Conservation (phyloP, 2,329 filamentous ascomycete species). For the Juglanconis juglandina region DNA sequence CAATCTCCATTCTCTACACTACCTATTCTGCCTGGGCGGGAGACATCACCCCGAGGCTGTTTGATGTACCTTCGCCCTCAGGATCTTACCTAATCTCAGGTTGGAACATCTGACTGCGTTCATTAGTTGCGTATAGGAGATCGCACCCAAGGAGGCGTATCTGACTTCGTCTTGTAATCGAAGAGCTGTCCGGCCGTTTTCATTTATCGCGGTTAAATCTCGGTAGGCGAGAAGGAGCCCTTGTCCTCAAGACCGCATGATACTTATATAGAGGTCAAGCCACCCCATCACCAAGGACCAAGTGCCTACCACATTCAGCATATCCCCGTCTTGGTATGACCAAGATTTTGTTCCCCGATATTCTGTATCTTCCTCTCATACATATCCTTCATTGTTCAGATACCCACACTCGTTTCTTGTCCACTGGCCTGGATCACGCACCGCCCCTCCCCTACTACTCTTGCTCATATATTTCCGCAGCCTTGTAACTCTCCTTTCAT, state of each 20-base stretch:
- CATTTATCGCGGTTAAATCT: slow-evolving; percentile 28
- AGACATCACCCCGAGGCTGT: neutral
- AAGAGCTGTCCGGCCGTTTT: slow-evolving; percentile 12
- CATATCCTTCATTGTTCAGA: neutral
- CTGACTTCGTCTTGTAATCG: neutral
- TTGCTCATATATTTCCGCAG: neutral
- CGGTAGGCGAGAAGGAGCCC: slow-evolving; percentile 19
- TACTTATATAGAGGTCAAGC: slow-evolving; percentile 19
- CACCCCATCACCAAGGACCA: slow-evolving; percentile 15
- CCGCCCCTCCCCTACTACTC: neutral
- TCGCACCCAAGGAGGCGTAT: neutral
- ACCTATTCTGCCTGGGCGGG: neutral
- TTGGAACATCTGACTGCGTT: neutral
- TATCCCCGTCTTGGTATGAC: neutral
- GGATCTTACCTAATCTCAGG: slow-evolving; percentile 8
- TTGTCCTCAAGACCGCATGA: slow-evolving; percentile 16
- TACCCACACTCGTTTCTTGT: slow-evolving; percentile 2
- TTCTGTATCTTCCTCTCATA: too few relatives aligned
- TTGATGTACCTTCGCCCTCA: neutral
- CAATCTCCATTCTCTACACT: slow-evolving; percentile 17
- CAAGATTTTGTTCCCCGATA: neutral
- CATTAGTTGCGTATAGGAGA: neutral
- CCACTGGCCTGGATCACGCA: neutral
- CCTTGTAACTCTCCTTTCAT: neutral
- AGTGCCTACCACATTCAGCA: neutral